phyloP scores from a whole-genome alignment of 2,329 filamentous ascomycete species.

The Phoma sp. region DNA sequence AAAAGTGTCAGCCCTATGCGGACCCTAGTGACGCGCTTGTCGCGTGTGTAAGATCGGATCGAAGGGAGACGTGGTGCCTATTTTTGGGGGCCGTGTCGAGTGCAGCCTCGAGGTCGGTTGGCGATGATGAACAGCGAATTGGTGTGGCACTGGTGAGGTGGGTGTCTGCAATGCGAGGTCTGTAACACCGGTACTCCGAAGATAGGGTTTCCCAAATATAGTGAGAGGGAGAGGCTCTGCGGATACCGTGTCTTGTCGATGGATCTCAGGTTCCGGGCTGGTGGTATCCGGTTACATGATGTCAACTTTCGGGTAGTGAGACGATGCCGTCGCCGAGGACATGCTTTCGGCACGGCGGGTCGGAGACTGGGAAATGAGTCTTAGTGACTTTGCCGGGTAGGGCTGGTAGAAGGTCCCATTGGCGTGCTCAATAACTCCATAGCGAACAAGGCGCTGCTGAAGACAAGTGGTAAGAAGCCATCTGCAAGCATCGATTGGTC shows the following conservation, averaged over 20 bases:
- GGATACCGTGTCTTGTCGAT: background rate
- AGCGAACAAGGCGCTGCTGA: slow-evolving; percentile 3
- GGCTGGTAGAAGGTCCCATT: slow-evolving; percentile 2
- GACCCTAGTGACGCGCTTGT: slow-evolving; percentile 28
- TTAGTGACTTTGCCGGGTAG: background rate
- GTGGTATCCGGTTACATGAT: slow-evolving; percentile 2
- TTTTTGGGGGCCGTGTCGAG: slow-evolving; percentile 32
- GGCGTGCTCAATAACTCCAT: background rate
- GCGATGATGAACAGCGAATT: slow-evolving; percentile 1
- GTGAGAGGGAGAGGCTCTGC: background rate
- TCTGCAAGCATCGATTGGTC: slow-evolving; percentile 3
- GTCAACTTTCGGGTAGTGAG: background rate
- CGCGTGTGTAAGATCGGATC: slow-evolving; percentile 30
- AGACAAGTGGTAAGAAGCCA: background rate
- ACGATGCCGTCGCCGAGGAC: background rate
- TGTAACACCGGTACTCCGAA: slow-evolving; percentile 1
- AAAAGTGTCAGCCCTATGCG: slow-evolving; percentile 35
- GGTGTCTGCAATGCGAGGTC: background rate
- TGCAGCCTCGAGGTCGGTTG: background rate
- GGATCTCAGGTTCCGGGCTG: slow-evolving; percentile 1
- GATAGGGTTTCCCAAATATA: slow-evolving; percentile 9
- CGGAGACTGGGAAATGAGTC: background rate
- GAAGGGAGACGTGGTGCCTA: slow-evolving; percentile 22
- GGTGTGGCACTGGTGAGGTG: slow-evolving; percentile 11
- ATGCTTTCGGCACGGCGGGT: slow-evolving; percentile 3